Evolutionary conservation across 805 yeast genomes (phyloP).

Genomic region (Candida maltosa): DNA sequence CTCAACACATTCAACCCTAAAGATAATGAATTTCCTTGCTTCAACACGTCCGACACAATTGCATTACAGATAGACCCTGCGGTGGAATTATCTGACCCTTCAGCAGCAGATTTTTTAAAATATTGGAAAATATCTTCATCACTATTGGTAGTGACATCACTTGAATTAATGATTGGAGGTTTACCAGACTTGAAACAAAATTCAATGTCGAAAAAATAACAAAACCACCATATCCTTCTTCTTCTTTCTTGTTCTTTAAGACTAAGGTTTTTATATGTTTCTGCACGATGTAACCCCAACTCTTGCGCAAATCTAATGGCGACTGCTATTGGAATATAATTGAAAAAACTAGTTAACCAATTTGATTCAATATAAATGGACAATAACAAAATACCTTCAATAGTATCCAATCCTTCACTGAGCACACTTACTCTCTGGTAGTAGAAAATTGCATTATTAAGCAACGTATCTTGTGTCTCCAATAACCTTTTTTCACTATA

Average conservation of each 20-base stretch:
- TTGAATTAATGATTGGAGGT: constrained; percentile 33
- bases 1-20: too few species aligned
- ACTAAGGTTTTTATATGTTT: constrained; percentile 20
- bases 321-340: constrained; percentile 25
- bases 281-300: constrained; percentile 37
- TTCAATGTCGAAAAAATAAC: constrained; percentile 36
- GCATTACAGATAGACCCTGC: too few species aligned
- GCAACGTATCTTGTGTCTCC: constrained; percentile 15
- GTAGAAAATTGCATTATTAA: constrained; percentile 42
- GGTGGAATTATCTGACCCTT: too few species aligned
- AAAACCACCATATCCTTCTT: constrained; percentile 33
- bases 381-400: constrained; percentile 52
- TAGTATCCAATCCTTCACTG: constrained; percentile 49
- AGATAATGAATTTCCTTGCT: too few species aligned
- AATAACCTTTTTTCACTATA: constrained; percentile 12
- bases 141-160: constrained; percentile 27
- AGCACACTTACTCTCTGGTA: constrained; percentile 48
- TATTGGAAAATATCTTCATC: constrained; percentile 16
- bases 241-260: constrained; percentile 19
- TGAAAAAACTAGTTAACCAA: constrained; percentile 26
- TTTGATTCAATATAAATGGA: constrained; percentile 33
- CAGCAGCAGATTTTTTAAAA: too few species aligned
- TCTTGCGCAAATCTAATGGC: constrained; percentile 41
- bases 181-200: constrained; percentile 37
- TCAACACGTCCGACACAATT: too few species aligned